Percentiles rank a stretch among this genome's conserved stretches.
These are phyloP conservation scores for Dendrobium huoshanense DNA, from an alignment of 106 monocot genomes.

Conservation along the genomic window DNA sequence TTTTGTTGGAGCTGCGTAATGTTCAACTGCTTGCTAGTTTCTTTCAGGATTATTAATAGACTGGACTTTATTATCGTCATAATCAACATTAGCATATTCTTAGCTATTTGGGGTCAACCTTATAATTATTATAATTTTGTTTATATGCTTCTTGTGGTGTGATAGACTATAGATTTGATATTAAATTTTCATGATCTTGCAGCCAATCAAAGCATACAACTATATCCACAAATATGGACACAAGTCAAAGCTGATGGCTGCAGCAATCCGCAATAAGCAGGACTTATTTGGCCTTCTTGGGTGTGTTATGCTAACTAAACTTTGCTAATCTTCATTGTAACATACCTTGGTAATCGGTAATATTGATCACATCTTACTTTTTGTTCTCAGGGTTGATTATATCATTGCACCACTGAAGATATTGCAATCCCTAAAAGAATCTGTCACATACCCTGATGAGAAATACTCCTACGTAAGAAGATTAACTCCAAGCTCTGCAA, in stretches of 20 bases:
- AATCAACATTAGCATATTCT: too few relatives aligned
- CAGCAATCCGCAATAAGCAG: conserved; percentile 96
- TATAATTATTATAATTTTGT: not conserved
- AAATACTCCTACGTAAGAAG: conserved; percentile 75
- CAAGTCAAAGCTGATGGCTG: conserved; percentile 94
- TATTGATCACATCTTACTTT: not conserved
- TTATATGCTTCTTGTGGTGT: not conserved
- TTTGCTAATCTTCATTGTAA: not conserved
- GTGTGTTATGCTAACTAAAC: conserved; percentile 17
- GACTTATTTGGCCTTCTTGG: conserved; percentile 89
- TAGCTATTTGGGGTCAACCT: too few relatives aligned
- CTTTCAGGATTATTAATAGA: not conserved
- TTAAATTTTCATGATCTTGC: conserved; percentile 3
- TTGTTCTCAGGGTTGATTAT: conserved; percentile 67
- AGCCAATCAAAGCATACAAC: conserved; percentile 88
- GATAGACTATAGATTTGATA: not conserved
- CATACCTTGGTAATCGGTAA: not conserved
- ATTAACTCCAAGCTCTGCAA: conserved; percentile 57
- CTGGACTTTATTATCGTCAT: too few relatives aligned
- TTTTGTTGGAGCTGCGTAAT: not conserved
- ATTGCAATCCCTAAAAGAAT: conserved; percentile 83
- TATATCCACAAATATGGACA: conserved; percentile 91
- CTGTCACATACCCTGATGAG: conserved; percentile 61
- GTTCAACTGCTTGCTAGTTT: not conserved
- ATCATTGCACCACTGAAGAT: conserved; percentile 93